phyloP scores from a whole-genome alignment of 495 filamentous ascomycete species.

The Penicillium cataractarum region DNA sequence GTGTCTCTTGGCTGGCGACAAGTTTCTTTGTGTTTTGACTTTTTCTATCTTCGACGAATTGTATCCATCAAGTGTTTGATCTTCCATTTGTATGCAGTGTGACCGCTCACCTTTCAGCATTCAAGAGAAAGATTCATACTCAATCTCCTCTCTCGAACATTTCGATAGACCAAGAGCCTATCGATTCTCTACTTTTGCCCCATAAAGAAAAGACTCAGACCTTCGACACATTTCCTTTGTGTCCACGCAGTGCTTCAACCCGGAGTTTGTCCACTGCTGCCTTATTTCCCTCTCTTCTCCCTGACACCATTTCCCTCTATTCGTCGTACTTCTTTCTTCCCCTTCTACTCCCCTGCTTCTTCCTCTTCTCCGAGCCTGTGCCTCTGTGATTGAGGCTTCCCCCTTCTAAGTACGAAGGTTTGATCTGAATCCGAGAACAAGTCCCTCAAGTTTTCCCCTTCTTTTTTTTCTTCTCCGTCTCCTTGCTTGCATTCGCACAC shows the following conservation, averaged over 20 bases:
- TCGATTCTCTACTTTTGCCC: constrained; percentile 26
- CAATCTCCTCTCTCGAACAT: constrained; percentile 31
- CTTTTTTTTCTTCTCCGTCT: neutral
- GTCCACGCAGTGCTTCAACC: neutral
- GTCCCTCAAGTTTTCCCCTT: constrained; percentile 1
- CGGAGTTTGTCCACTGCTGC: neutral
- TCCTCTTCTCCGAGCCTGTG: constrained; percentile 23
- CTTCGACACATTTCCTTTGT: neutral
- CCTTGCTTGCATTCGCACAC: constrained; percentile 34
- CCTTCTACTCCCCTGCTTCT: neutral
- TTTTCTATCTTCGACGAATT: constrained; percentile 24
- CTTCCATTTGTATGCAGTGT: constrained; percentile 48
- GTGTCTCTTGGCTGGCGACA: constrained; percentile 20
- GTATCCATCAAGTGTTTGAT: constrained; percentile 37
- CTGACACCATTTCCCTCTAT: neutral
- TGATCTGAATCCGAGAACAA: constrained; percentile 40
- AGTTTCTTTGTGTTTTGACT: constrained; percentile 13
- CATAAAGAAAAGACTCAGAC: constrained; percentile 18
- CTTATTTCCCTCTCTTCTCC: neutral
- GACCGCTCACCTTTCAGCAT: constrained; percentile 35
- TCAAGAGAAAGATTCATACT: constrained; percentile 35
- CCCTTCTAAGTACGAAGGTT: constrained; percentile 23
- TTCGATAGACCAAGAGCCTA: constrained; percentile 36
- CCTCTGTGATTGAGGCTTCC: constrained; percentile 31
- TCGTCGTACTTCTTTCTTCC: neutral